Evolutionary conservation across 768 basidiomycete species (phyloP), one percentile per base, ranked within the genome.

Genomic region (Hortiboletus campestris): DNA sequence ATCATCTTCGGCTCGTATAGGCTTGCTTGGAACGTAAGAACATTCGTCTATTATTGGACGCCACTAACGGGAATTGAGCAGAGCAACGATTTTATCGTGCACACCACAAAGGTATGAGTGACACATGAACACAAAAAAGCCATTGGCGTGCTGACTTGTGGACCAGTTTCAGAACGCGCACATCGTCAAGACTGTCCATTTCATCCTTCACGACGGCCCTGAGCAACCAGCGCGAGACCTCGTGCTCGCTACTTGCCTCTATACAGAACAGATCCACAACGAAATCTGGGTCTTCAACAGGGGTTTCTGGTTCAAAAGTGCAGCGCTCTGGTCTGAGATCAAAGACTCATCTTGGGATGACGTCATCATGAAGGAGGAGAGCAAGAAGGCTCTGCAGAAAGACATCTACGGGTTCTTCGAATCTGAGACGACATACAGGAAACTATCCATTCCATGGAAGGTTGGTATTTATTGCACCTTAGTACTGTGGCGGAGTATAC

Each of bases 361-460:
- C 56, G 82, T 92, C 34, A 83, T 91, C 49, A 77, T 91, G 56
- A 84, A 86, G 56, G 80, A 84, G 0, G 76, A 77, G 7, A 87
- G 85, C 74, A 94, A 94, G 74, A 73, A 72, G 34, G 72, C 75
- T 2, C 57, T 94, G 22, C 79, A 85, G 71, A 85, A 89, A 62
- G 92, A 94, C 45, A 76, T 93, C 10, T 80, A 82, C 32, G 88
- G 86, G 0, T 94, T 94, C 76, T 92, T 91, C 69, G 75, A 79
- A n/a, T 86, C 88, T 0, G 84, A 91, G 62, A 63, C 76, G 49
- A 73, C 88, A 2, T 94, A 93, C 74, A 86, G 84, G 68, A 80
- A 84, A 17, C 76, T 92, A 4, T 78, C 78, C 1, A 89, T 93
- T 53, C 86, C 91, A 1, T 94, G 91, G 91, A 94, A 91, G 82